Conservation (phyloP, 768 basidiomycete genomes). For the Termitomyces sp. region DNA sequence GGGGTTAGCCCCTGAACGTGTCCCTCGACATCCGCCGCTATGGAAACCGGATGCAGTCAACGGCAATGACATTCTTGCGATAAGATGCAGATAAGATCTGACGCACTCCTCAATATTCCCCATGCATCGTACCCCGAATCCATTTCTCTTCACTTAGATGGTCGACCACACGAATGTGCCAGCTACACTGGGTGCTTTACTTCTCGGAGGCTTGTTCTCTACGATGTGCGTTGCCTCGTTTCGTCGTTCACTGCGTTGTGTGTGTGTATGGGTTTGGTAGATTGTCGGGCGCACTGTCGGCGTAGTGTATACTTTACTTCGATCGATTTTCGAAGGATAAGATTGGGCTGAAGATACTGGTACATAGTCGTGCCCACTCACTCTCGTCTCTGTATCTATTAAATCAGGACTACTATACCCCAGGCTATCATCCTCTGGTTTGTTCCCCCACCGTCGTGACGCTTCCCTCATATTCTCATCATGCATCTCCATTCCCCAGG, state of each 20-base stretch:
- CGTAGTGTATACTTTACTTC: not conserved
- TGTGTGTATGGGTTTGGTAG: not conserved
- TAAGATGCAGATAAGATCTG: no score
- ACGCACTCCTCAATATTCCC: no score
- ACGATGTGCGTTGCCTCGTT: not conserved
- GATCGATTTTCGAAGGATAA: not conserved
- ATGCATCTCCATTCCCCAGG: constrained; percentile 7
- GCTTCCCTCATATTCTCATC: not conserved
- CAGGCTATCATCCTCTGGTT: not conserved
- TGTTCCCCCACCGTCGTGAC: not conserved
- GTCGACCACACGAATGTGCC: not conserved
- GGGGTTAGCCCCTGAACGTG: no score
- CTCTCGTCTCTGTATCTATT: no score
- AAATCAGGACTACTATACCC: no score
- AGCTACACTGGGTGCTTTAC: not conserved
- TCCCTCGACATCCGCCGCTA: no score
- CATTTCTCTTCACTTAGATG: no score
- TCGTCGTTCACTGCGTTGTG: not conserved
- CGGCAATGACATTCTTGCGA: no score
- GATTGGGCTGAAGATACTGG: not conserved
- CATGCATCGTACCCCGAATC: no score
- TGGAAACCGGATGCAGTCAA: no score
- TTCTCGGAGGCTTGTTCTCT: not conserved
- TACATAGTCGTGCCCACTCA: no score
- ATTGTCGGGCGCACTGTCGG: not conserved